Evolutionary conservation across 2,329 filamentous ascomycete genomes (phyloP), one percentile per base, ranked within the genome.

Genomic region (Trichoderma aggressivum): DNA sequence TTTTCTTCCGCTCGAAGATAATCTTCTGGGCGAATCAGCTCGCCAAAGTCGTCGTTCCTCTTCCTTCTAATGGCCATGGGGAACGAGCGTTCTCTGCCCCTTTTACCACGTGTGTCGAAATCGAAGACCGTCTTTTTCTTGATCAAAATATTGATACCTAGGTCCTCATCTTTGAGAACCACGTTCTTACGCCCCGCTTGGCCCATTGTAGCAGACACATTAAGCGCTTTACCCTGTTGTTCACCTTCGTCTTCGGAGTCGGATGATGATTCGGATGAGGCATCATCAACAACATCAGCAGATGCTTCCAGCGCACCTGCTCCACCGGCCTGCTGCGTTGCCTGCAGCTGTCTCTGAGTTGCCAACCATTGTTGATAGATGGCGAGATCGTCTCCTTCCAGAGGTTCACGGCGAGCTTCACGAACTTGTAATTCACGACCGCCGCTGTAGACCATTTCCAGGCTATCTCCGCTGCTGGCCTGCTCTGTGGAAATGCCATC

Each of bases 331-430:
- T 94, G 92, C 24, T 94, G 85, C 0, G 93, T 94, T 58, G 92
- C 92, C 77, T 97, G 92, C 8, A 97, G 85, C 78, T 97, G 94
- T 34, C 93, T 88, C 80, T 97, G 93, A 5, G 93, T 94, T 0
- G 94, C 94, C 11, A 97, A 86, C 86, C 94, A 98, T 78, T 98
- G 94, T 77, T 98, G 94, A 78, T 99, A 98, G 2, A 94, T 83
- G 16, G 87, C 83, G 14, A 96, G 86, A 76, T 98, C 95, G 53
- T 91, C 90, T 1, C 91, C 90, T 77, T 92, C 90, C 1, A 97
- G 83, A 2, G 90, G 86, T 62, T 90, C 85, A 64, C 89, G 87
- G 75, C 88, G 85, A 7, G 89, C 85, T 71, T 92, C 86, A 8
- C 81, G 84, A 59, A 94, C 81, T 70, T 89, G 84, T 18, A 94